A percentile compares a stretch with the other conserved stretches of the same genome.
Evolutionary conservation across 768 basidiomycete species (phyloP).

Genomic region (Piloderma croceum): DNA sequence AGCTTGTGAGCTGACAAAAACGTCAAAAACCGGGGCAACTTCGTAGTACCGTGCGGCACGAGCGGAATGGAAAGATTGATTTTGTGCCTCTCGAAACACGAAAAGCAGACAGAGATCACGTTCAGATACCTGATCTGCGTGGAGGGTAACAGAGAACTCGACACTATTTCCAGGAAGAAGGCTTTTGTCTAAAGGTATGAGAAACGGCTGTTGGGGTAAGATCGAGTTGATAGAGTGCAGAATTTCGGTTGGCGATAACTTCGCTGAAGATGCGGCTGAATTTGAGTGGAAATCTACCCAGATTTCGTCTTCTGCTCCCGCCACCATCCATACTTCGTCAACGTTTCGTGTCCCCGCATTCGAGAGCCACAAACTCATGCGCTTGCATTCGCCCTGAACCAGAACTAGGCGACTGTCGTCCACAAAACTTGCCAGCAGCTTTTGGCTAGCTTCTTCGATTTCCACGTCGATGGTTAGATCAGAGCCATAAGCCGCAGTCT

Average conservation of each 20-base stretch:
- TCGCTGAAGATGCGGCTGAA: slow-evolving; percentile 9
- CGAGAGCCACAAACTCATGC: slow-evolving; percentile 49
- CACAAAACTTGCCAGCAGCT: slow-evolving; percentile 52
- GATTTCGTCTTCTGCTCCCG: slow-evolving; percentile 56
- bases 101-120: slow-evolving; percentile 58
- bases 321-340: slow-evolving; percentile 65
- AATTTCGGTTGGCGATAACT: slow-evolving; percentile 35
- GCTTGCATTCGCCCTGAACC: slow-evolving; percentile 63
- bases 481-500: slow-evolving; percentile 63
- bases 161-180: slow-evolving; percentile 41
- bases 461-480: slow-evolving; percentile 57
- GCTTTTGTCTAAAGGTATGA: slow-evolving; percentile 35
- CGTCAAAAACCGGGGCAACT: slow-evolving; percentile 53
- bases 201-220: slow-evolving; percentile 37
- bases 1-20: slow-evolving; percentile 48
- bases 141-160: slow-evolving; percentile 48
- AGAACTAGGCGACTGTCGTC: slow-evolving; percentile 49
- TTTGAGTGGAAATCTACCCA: slow-evolving; percentile 36
- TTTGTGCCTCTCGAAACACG: slow-evolving; percentile 57
- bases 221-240: slow-evolving; percentile 51
- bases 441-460: slow-evolving; percentile 61
- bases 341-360: slow-evolving; percentile 63
- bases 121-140: slow-evolving; percentile 42
- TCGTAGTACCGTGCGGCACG: slow-evolving; percentile 51
- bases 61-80: slow-evolving; percentile 51